A percentile compares a stretch with the other conserved stretches of the same genome.
Evolutionary conservation across 2,329 filamentous ascomycete species (phyloP).

Genomic region (Aspergillus proliferans): DNA sequence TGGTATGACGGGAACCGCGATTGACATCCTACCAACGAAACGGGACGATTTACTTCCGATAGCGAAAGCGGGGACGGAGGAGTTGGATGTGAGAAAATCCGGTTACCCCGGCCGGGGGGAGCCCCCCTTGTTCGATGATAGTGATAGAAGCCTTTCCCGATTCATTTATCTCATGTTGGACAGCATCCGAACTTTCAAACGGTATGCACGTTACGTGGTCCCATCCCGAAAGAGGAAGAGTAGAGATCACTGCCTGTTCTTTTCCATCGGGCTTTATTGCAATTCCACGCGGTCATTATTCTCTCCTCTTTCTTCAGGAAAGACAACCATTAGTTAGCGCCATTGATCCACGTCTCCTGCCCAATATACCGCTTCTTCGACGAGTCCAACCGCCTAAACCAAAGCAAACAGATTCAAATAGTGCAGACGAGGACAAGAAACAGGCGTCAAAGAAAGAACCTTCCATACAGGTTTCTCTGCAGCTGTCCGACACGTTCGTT

Average conservation of each 20-base stretch:
- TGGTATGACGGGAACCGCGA: conserved; percentile 23
- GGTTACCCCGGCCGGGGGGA: background rate
- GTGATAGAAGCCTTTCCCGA: background rate
- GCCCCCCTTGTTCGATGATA: background rate
- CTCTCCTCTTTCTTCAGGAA: background rate
- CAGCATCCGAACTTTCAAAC: background rate
- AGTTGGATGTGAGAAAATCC: background rate
- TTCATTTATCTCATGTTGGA: background rate
- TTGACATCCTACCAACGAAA: conserved; percentile 17
- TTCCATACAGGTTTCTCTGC: conserved; percentile 32
- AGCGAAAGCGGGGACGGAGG: conserved; percentile 3
- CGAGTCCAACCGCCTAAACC: conserved; percentile 2
- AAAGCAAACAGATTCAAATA: conserved; percentile 1
- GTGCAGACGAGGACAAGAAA: conserved; percentile 3
- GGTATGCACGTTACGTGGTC: background rate
- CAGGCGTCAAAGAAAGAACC: conserved; percentile 20
- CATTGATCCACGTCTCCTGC: no score
- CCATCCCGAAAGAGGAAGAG: no score
- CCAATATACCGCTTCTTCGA: conserved; percentile 11
- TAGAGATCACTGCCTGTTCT: no score
- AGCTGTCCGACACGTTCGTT: conserved; percentile 18
- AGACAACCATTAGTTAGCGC: background rate
- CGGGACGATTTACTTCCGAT: conserved; percentile 11
- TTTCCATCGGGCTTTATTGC: no score
- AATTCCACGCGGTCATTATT: no score